phyloP scores from a whole-genome alignment of 148 eudicot species.

The Gaultheria prostrata region DNA sequence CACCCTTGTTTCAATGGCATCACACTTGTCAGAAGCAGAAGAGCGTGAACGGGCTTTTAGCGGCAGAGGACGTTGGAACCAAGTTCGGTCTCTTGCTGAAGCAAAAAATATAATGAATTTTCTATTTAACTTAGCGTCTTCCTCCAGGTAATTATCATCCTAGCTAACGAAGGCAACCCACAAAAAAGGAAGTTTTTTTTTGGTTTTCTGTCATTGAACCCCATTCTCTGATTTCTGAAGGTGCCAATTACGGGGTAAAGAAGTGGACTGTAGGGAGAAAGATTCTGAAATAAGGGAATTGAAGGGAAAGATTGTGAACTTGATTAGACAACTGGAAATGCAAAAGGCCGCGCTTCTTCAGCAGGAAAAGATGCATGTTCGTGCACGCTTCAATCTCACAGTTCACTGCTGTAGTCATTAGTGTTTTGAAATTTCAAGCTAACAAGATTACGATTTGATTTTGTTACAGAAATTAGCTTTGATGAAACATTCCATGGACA shows the following conservation, averaged over 20 bases:
- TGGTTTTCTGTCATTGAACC: background rate
- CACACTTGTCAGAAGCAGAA: constrained; percentile 96
- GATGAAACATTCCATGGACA: constrained; percentile 21
- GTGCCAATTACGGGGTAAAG: constrained; percentile 75
- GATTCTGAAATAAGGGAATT: constrained; percentile 75
- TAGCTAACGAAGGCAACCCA: constrained; percentile 1
- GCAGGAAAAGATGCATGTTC: constrained; percentile 58
- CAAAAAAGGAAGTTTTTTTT: background rate
- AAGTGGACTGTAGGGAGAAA: constrained; percentile 78
- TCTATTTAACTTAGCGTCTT: constrained; percentile 76
- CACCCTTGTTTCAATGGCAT: constrained; percentile 90
- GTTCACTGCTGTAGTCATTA: background rate
- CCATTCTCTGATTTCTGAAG: constrained; percentile 28
- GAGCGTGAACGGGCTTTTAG: constrained; percentile 86
- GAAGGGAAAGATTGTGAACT: constrained; percentile 74
- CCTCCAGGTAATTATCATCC: constrained; percentile 62
- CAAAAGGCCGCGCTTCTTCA: constrained; percentile 66
- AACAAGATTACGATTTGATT: background rate
- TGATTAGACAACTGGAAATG: constrained; percentile 65
- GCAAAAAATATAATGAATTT: constrained; percentile 84
- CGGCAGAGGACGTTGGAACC: constrained; percentile 97
- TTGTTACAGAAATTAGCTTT: constrained; percentile 19
- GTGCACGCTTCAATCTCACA: constrained; percentile 8
- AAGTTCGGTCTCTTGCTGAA: constrained; percentile 83
- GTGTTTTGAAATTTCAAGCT: background rate